Base-by-base conservation (phyloP, 257 asterid genomes). In the Knoxia roxburghii region DNA sequence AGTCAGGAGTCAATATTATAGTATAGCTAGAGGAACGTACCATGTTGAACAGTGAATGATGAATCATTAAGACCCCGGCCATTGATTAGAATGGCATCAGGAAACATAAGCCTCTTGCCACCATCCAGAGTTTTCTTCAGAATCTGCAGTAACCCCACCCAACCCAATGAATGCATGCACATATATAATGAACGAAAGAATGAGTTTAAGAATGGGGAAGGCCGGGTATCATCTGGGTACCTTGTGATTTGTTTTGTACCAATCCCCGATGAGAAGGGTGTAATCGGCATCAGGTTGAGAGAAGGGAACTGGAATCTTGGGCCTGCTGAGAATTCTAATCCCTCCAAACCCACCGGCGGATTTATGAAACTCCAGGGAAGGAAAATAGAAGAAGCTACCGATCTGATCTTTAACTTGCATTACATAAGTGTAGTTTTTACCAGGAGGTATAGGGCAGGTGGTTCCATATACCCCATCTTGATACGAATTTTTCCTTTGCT, bases 291-390 rank as follows among this genome's bases (percentile, higher is more conserved):
- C 62, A 50, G 87, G 87, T 21, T 68, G 73, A 50, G 81, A 72
- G 61, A 79, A 82, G 24, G 87, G 87, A 32, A 77, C 65, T 17
- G 83, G 85, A 50, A 82, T 82, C 7, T 50, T 18, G 6, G 81
- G 58, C 37, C 87, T 79, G 41, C 83, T 82, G 26, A 17, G 29
- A 2, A 82, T 76, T 40, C 20, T 77, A 46, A 82, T 77, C 66
- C 79, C 65, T 15, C 87, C 87, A 61, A 50, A 82, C 4, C 81
- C 85, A 23, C 87, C 84, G n/a, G 87, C 85, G 46, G 85, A 83
- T 60, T 73, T 75, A 72, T 82, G 87, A 17, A 82, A 71, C 0
- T 72, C 83, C 18, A 79, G 71, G 1, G 87, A 82, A 0, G 85
- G 87, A 67, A 77, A 82, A 59, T 82, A 82, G 64, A 77, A 79